A percentile compares a stretch with the other conserved stretches of the same genome.
Evolutionary conservation across 805 yeast genomes (phyloP).

Genomic region (Tetrapisispora arboricola): DNA sequence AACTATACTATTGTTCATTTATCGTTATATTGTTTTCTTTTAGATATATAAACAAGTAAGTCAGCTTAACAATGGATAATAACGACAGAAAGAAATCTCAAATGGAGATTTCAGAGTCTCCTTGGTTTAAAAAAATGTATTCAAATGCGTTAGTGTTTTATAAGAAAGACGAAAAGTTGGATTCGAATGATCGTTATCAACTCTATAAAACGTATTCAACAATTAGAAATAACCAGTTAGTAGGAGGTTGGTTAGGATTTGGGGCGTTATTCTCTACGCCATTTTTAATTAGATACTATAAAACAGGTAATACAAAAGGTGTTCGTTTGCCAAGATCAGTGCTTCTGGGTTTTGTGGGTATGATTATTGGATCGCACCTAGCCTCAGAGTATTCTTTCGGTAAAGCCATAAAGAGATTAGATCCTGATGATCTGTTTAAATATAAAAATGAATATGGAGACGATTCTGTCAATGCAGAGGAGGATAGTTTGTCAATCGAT

Average conservation of each 20-base stretch:
- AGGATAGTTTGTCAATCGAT: conserved; percentile 6
- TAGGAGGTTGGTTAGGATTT: conserved; percentile 35
- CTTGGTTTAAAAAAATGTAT: conserved; percentile 32
- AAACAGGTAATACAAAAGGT: conserved; percentile 28
- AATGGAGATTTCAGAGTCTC: conserved; percentile 1
- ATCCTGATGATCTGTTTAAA: conserved; percentile 20
- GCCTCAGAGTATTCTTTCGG: conserved; percentile 27
- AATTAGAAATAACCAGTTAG: conserved; percentile 29
- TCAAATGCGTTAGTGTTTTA: conserved; percentile 38
- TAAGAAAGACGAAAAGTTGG: conserved; percentile 37
- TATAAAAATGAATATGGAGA: conserved; percentile 10
- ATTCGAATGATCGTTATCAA: conserved; percentile 33
- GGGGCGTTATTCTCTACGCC: conserved; percentile 36
- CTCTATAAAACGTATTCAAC: conserved; percentile 32
- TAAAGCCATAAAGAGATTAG: conserved; percentile 20
- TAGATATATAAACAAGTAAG: too few species aligned
- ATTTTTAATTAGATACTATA: conserved; percentile 27
- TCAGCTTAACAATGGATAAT: not conserved
- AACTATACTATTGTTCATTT: too few species aligned
- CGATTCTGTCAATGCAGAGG: conserved; percentile 1
- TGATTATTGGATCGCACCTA: conserved; percentile 28
- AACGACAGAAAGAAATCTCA: not conserved
- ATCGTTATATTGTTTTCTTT: too few species aligned
- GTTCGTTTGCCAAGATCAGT: conserved; percentile 35
- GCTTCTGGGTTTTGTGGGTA: conserved; percentile 33